A percentile compares a stretch with the other conserved stretches of the same genome.
phyloP scores from a whole-genome alignment of 805 yeast species.

The Saturnispora silvae region DNA sequence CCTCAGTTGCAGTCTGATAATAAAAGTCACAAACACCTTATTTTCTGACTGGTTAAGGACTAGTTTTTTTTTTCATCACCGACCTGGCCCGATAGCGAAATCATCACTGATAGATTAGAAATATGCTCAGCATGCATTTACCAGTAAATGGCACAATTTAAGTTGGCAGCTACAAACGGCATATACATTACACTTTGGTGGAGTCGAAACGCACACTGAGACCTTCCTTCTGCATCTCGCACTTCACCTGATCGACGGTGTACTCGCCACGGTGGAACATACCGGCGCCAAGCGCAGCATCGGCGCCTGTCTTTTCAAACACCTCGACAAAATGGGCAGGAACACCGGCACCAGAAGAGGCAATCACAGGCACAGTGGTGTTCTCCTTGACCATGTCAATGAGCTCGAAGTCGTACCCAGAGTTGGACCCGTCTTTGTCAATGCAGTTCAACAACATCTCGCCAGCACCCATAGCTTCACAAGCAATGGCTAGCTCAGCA shows the following conservation, averaged over 20 bases:
- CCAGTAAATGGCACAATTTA: no score
- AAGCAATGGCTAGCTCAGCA: slow-evolving; percentile 74
- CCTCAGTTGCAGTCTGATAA: no score
- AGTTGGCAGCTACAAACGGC: neutral
- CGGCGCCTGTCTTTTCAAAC: slow-evolving; percentile 69
- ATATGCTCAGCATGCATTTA: no score
- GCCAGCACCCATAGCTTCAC: slow-evolving; percentile 93
- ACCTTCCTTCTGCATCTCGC: slow-evolving; percentile 45
- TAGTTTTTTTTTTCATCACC: no score
- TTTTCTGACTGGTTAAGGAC: no score
- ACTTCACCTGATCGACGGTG: slow-evolving; percentile 75
- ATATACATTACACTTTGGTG: slow-evolving; percentile 9
- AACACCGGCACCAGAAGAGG: slow-evolving; percentile 94
- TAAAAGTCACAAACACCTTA: no score
- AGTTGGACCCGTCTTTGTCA: slow-evolving; percentile 93
- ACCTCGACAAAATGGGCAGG: slow-evolving; percentile 89
- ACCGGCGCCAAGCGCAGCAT: slow-evolving; percentile 98
- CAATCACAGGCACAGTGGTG: slow-evolving; percentile 86
- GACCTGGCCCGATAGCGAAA: no score
- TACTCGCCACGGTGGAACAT: slow-evolving; percentile 95
- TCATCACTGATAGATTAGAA: no score
- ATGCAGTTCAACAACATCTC: slow-evolving; percentile 89
- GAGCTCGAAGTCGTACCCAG: slow-evolving; percentile 86
- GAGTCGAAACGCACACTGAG: slow-evolving; percentile 66
- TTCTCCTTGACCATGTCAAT: slow-evolving; percentile 66